A percentile compares a stretch with the other conserved stretches of the same genome.
Conservation (phyloP, 169 alveolate species). For the Neospora caninum region DNA sequence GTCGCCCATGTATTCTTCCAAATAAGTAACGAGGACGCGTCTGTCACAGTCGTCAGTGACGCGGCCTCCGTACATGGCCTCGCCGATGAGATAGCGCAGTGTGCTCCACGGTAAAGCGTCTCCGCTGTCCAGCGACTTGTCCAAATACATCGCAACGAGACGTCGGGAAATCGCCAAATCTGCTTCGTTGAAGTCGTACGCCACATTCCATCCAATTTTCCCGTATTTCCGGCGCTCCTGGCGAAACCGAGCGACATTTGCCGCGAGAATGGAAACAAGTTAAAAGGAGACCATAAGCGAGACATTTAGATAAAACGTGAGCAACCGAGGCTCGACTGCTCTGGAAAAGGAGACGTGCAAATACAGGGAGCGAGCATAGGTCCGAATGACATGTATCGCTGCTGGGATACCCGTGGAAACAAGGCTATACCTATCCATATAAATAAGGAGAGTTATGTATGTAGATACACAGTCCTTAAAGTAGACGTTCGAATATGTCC, state of each 20-base stretch:
- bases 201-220: conserved; percentile 94
- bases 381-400: too few species aligned
- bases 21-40: conserved; percentile 82
- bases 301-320: too few species aligned
- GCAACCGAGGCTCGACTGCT: too few species aligned
- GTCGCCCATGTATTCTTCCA: conserved; percentile 89
- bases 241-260: not conserved
- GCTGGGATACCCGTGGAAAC: too few species aligned
- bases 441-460: too few species aligned
- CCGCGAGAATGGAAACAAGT: not conserved
- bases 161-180: conserved; percentile 89
- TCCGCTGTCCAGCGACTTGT: conserved; percentile 23
- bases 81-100: conserved; percentile 89
- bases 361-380: too few species aligned
- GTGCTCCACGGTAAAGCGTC: conserved; percentile 60
- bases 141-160: conserved; percentile 80
- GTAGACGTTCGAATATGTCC: too few species aligned
- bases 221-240: conserved; percentile 92
- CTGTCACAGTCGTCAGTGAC: conserved; percentile 95
- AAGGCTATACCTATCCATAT: too few species aligned
- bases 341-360: too few species aligned
- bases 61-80: conserved; percentile 96
- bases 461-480: too few species aligned
- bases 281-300: not conserved
- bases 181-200: conserved; percentile 93